Evolutionary conservation across 2,329 filamentous ascomycete genomes (phyloP).

Genomic region (Penicillium sp.): DNA sequence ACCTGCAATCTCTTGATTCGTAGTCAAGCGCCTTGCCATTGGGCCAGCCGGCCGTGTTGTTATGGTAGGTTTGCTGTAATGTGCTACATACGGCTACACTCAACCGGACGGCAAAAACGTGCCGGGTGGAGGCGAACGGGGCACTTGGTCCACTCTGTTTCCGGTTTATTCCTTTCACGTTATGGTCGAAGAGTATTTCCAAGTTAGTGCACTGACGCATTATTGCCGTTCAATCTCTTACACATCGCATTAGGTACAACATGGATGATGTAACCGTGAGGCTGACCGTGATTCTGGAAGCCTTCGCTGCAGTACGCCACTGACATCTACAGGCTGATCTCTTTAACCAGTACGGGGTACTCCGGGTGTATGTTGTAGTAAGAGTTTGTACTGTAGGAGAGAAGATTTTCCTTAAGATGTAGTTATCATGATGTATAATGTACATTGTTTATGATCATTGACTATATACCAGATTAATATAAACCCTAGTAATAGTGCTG

Average conservation of each 20-base stretch:
- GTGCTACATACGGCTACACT: background rate
- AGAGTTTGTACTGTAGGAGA: no score
- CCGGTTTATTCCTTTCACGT: slow-evolving; percentile 13
- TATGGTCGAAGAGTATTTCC: background rate
- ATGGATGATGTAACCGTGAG: slow-evolving; percentile 15
- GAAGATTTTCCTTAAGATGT: no score
- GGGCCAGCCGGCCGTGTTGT: slow-evolving; percentile 38
- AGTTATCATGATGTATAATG: no score
- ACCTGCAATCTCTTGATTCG: slow-evolving; percentile 54
- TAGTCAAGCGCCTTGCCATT: slow-evolving; percentile 55
- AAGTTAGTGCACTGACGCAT: no score
- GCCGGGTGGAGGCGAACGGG: slow-evolving; percentile 22
- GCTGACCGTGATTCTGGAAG: slow-evolving; percentile 35
- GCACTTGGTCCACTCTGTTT: slow-evolving; percentile 1
- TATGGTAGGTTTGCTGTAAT: fast-evolving
- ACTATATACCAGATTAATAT: no score
- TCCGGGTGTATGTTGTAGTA: no score
- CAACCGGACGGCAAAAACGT: slow-evolving; percentile 19
- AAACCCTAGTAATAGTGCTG: no score
- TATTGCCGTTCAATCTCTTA: background rate
- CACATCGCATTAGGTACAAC: background rate
- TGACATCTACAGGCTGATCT: background rate
- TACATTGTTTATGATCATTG: no score
- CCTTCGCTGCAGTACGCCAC: slow-evolving; percentile 33
- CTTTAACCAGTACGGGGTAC: no score